A percentile compares a stretch with the other conserved stretches of the same genome.
Evolutionary conservation across 805 yeast genomes (phyloP).

Genomic region (Cyberlindnera lachancei): DNA sequence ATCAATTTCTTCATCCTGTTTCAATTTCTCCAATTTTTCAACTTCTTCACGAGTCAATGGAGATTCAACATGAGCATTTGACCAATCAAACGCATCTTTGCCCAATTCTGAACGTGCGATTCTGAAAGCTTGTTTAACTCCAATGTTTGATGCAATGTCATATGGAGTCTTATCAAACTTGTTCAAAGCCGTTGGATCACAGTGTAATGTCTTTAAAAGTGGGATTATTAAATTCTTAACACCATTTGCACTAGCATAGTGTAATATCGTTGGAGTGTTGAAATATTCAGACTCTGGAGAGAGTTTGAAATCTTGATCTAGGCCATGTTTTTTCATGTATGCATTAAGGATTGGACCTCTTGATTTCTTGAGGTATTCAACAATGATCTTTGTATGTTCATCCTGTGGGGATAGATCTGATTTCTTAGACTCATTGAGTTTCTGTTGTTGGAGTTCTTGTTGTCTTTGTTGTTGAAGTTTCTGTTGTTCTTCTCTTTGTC

Average conservation of each 20-base stretch:
- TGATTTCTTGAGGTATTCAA: constrained; percentile 57
- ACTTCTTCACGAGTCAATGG: constrained; percentile 51
- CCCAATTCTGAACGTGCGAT: constrained; percentile 62
- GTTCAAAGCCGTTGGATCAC: constrained; percentile 58
- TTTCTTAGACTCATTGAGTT: constrained; percentile 19
- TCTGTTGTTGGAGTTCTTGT: constrained; percentile 24
- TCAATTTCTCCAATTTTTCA: constrained; percentile 32
- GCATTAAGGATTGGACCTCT: constrained; percentile 67
- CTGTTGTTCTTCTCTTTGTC: constrained; percentile 24
- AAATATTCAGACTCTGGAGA: constrained; percentile 46
- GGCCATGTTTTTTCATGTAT: constrained; percentile 50
- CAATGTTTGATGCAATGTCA: constrained; percentile 48
- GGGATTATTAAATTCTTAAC: constrained; percentile 56
- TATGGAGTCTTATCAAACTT: constrained; percentile 55
- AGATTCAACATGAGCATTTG: constrained; percentile 52
- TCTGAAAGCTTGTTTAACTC: constrained; percentile 53
- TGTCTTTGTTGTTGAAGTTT: constrained; percentile 23
- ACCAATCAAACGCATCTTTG: constrained; percentile 67
- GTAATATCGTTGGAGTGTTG: constrained; percentile 66
- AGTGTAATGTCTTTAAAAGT: constrained; percentile 55
- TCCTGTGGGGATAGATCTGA: constrained; percentile 30
- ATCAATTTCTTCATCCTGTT: constrained; percentile 28
- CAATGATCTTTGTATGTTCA: constrained; percentile 48
- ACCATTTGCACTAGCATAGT: constrained; percentile 67
- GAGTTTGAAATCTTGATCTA: constrained; percentile 45